These are phyloP conservation scores for Drechmeria coniospora DNA, from an alignment of 2,329 filamentous ascomycete genomes.

Conservation along the genomic window DNA sequence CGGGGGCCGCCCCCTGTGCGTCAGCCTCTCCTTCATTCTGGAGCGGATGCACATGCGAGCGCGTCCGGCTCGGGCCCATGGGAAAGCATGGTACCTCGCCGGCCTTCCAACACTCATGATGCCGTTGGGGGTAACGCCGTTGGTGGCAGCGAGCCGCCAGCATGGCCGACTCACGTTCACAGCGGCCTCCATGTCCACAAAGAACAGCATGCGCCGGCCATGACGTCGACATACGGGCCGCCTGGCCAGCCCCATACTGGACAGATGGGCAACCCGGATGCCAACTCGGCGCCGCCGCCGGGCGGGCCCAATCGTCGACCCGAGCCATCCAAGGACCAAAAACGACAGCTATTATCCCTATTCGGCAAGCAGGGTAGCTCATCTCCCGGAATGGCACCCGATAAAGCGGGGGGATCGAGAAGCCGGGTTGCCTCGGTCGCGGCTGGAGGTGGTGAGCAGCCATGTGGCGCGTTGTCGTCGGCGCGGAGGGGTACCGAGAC, in stretches of 20 bases:
- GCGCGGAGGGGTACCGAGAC: conserved; percentile 33
- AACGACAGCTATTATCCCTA: conserved; percentile 38
- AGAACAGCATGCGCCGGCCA: conserved; percentile 6
- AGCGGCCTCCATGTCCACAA: conserved; percentile 16
- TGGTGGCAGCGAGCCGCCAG: too few relatives aligned
- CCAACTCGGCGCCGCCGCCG: background rate
- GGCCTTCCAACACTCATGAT: too few relatives aligned
- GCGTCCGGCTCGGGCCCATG: too few relatives aligned
- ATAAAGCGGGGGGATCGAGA: conserved; percentile 7
- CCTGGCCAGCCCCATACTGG: conserved; percentile 8
- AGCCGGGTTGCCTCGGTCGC: conserved; percentile 29
- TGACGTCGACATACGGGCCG: conserved; percentile 8
- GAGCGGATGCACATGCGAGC: too few relatives aligned
- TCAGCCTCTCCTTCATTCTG: too few relatives aligned
- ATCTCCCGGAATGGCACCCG: background rate
- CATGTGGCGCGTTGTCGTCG: conserved; percentile 6
- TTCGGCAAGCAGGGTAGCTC: conserved; percentile 32
- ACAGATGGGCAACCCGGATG: background rate
- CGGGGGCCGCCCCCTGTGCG: too few relatives aligned
- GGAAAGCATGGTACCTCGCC: too few relatives aligned
- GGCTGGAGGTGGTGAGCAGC: conserved; percentile 20
- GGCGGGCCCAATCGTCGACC: conserved; percentile 6
- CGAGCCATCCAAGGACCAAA: conserved; percentile 16
- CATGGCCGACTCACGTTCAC: too few relatives aligned
- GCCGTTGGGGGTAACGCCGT: too few relatives aligned